phyloP scores from a whole-genome alignment of 2,329 filamentous ascomycete species.

The Claviceps sp. region DNA sequence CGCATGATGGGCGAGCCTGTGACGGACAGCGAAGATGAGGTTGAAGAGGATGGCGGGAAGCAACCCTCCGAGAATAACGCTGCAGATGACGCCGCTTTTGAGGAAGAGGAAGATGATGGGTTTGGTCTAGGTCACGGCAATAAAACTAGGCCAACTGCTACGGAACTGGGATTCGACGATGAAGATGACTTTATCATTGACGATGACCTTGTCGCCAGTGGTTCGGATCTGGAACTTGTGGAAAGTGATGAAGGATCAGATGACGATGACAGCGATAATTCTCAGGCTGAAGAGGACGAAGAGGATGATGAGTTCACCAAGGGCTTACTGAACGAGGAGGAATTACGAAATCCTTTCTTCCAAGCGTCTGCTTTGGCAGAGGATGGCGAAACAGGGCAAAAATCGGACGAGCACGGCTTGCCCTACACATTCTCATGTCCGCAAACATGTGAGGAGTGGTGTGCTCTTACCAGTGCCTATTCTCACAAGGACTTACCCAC shows the following conservation, averaged over 20 bases:
- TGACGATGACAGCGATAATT: constrained; percentile 24
- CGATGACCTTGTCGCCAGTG: constrained; percentile 73
- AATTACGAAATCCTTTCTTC: constrained; percentile 40
- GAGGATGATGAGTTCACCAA: constrained; percentile 60
- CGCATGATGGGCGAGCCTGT: constrained; percentile 79
- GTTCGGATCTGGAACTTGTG: constrained; percentile 51
- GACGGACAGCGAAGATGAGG: constrained; percentile 49
- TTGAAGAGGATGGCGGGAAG: constrained; percentile 25
- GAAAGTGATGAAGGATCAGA: constrained; percentile 41
- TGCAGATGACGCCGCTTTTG: constrained; percentile 17
- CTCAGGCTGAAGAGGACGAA: constrained; percentile 23
- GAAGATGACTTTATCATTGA: constrained; percentile 92
- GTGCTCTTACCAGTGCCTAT: constrained; percentile 50
- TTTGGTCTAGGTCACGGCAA: constrained; percentile 49
- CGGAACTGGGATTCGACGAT: constrained; percentile 66
- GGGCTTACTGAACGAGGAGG: constrained; percentile 48
- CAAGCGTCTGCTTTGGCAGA: constrained; percentile 27
- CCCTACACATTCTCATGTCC: constrained; percentile 84
- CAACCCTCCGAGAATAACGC: constrained; percentile 21
- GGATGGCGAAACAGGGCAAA: constrained; percentile 19
- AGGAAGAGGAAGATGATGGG: constrained; percentile 36
- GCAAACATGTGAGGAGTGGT: constrained; percentile 59
- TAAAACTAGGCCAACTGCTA: constrained; percentile 39
- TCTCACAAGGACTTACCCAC: constrained; percentile 54
- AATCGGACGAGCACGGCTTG: constrained; percentile 42